Base-by-base conservation (phyloP, 75 land plant species). In the Picea glauca region DNA sequence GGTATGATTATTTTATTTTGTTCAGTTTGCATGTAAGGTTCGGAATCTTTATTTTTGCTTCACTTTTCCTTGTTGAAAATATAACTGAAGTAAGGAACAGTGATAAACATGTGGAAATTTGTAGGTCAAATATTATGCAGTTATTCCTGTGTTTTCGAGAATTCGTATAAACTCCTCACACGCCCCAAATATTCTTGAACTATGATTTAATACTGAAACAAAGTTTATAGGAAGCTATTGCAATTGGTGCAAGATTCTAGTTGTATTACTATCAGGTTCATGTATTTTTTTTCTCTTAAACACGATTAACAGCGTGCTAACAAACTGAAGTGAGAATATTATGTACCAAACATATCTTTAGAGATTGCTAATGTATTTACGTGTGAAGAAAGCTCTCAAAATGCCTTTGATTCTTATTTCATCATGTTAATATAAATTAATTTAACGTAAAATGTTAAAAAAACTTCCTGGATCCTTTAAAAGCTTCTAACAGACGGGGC, bases 1-100 rank as follows among this genome's bases (percentile, higher is more conserved):
- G 89, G 99, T 98, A 88, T 32, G 88, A 33, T 60, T 31, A 8
- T 46, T 81, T 15, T 4, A 20, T 9, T 43, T 70, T n/a, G 20
- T 63, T 63, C 2, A 63, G 20, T 70, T 70, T 70, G 1, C 13
- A 32, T 40, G 23, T 43, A 46, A 70, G 26, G 31, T 63, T 30
- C 1, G 26, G 66, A 63, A 63, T 26, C 66, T n/a, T 63, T 35
- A 26, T 30, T 63, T 63, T 63, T 13, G 14, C 43, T 70, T 11
- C 20, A 23, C 11, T 70, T 70, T 14, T 12, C 26, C n/a, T 70
- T 46, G 18, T 70, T 38, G n/a, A 40, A 9, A 5, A 9, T 68
- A 70, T 4, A 70, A 5, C 50, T n/a, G 26, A 68, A 43, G n/a
- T 43, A 70, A 43, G n/a, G 21, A 38, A 70, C n/a, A 46, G 56